A percentile compares a stretch with the other conserved stretches of the same genome.
phyloP scores from a whole-genome alignment of 148 eudicot species.

The Camellia granthamiana region DNA sequence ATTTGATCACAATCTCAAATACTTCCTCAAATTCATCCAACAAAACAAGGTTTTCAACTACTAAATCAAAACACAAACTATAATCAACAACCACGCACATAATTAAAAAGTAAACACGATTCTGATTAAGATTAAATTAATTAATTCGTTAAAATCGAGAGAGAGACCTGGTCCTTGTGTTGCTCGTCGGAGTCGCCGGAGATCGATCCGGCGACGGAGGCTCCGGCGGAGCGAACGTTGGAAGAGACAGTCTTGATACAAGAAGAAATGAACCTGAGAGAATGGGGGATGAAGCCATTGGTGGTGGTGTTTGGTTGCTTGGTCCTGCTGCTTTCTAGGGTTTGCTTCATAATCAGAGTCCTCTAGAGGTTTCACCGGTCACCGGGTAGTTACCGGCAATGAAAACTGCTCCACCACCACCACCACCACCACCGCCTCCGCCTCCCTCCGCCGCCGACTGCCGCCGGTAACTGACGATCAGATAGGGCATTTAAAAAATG shows the following conservation, averaged over 20 bases:
- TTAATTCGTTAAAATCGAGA: background rate
- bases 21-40: too few species aligned
- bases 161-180: conserved; percentile 78
- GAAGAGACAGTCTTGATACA: conserved; percentile 89
- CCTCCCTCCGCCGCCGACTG: conserved; percentile 19
- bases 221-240: conserved; percentile 86
- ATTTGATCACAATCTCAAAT: too few species aligned
- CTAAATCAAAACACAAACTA: too few species aligned
- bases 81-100: background rate
- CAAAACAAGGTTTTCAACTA: too few species aligned
- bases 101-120: background rate
- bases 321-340: conserved; percentile 18
- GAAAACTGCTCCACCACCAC: conserved; percentile 7
- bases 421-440: conserved; percentile 9
- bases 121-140: background rate
- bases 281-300: conserved; percentile 62
- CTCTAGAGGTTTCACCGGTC: conserved; percentile 20
- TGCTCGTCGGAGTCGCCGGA: conserved; percentile 53
- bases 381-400: conserved; percentile 35
- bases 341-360: conserved; percentile 46
- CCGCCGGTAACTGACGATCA: conserved; percentile 16
- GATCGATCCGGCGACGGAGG: conserved; percentile 78
- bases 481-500: conserved; percentile 20
- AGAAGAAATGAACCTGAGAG: conserved; percentile 79
- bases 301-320: conserved; percentile 15